Conservation (phyloP, 116 monocot species). For the Papilionanthe hybrid region DNA sequence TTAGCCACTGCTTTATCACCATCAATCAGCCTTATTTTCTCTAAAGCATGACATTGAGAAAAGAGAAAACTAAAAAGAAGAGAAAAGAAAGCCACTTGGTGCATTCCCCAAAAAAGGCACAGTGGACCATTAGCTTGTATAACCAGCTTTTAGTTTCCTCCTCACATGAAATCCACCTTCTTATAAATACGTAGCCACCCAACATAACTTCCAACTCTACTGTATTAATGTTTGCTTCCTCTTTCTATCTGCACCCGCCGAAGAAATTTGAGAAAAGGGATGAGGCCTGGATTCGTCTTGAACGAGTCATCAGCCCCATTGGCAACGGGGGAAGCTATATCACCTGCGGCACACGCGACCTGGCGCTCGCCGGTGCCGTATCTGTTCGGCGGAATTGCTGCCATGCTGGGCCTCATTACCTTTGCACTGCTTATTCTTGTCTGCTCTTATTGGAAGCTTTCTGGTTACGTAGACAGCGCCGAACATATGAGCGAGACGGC, state of each 20-base stretch:
- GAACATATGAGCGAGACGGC: conserved; percentile 2
- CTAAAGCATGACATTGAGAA: too few species aligned
- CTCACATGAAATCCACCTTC: conserved; percentile 1
- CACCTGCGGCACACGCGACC: conserved; percentile 9
- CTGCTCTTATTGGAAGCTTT: conserved; percentile 76
- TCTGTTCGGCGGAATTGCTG: conserved; percentile 80
- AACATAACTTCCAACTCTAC: not conserved
- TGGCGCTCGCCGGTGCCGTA: conserved; percentile 81
- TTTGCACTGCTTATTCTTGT: conserved; percentile 54
- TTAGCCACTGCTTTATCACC: too few species aligned
- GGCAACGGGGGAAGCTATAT: not conserved
- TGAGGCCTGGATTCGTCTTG: not conserved
- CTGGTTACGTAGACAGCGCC: conserved; percentile 12
- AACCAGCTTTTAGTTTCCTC: too few species aligned
- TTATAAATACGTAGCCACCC: not conserved
- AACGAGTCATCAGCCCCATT: not conserved
- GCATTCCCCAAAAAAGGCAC: too few species aligned
- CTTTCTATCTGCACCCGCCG: too few species aligned
- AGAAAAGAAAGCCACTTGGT: too few species aligned
- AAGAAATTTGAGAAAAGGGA: not conserved
- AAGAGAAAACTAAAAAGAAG: too few species aligned
- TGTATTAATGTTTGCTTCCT: too few species aligned
- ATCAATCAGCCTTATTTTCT: too few species aligned
- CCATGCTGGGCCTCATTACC: conserved; percentile 61
- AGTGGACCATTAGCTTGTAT: too few species aligned